Base-by-base conservation (phyloP, 73 alveolate genomes). In the Blepharisma stoltei region DNA sequence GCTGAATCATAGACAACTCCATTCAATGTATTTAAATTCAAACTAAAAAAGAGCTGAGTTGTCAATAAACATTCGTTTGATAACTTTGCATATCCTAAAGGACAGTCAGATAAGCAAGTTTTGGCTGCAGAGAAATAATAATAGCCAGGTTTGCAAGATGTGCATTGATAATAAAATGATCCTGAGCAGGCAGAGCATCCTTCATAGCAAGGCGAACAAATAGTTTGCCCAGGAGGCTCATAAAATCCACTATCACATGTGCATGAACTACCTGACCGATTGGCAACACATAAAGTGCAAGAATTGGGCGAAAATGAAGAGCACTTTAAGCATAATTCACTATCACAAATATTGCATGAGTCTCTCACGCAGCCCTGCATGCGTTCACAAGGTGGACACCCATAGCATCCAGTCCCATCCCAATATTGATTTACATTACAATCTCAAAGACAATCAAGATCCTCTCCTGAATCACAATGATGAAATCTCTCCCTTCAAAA, bases 1-100 rank as follows among this genome's bases (percentile, higher is more conserved):
- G 23, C 46, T 60, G 14, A 9, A 60, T 60, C 73, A 60, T 20
- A 25, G 2, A 60, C 37, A 60, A 60, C 49, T 25, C 73, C 73
- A 2, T 60, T 4, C 14, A 60, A 25, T 18, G 49, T 25, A 60
- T 60, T 25, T 2, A 60, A 60, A 60, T 20, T 60, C 2, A 25
- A 60, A 18, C 3, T n/a, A 20, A 60, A 25, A 14, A 60, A 2
- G 2, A 20, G 73, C 41, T 32, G 41, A 60, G 73, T 18, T 60
- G 37, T 38, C 11, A 9, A n/a, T 60, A 25, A n/a, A 20, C 11
- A 9, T 14, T 14, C n/a, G 46, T 5, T 60, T 14, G 37, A 14
- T 8, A 1, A 14, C 14, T 60, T 60, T 20, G 38, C 5, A 18
- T 14, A 60, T 25, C 73, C 73, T 20, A 38, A 1, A 18, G 73